Base-by-base conservation (phyloP, 352 stramenopile genomes). In the Achlya hypogyna region DNA sequence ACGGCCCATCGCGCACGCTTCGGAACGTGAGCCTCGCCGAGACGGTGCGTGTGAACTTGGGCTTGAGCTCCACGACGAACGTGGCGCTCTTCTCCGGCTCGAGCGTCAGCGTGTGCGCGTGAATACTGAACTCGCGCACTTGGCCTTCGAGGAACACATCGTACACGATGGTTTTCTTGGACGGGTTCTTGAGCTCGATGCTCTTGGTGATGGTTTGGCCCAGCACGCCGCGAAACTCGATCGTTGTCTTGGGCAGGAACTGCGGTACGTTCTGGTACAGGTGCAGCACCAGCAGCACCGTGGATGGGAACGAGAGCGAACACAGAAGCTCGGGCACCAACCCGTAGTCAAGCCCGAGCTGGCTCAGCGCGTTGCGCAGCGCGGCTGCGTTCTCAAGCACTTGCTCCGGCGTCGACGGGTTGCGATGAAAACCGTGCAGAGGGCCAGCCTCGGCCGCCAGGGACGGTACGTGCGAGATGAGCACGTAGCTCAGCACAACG, bases 131-230 rank as follows among this genome's bases (percentile, higher is more conserved):
- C 20, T 84, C 81, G n/a, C 76, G 86, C 53, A 10, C 47, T 51
- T 58, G 60, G 23, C 51, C 84, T 49, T 97, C 87, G 1, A 98
- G 65, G 43, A 89, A 92, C 2, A 98, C 89, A 4, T 92, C 77
- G 62, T 98, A 98, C 3, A 73, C 76, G 35, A 98, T 81, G 4
- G 79, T 71, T 5, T 80, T 84, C 2, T 77, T 75, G 22, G 85
- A 92, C 5, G 92, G 88, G 63, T 98, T 98, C 65, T 87, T 90
- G 1, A 98, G 75, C 66, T 98, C 94, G 32, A 98, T 98, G 6
- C 71, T 95, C 52, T 98, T 98, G 16, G 87, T 81, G 29, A 97
- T 93, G 22, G 78, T 69, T 42, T 88, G 82, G 0, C 93, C 93
- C 5, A 98, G 71, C 4, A 81, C 71, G 5, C 89, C 93, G 31